Conservation (phyloP, 1,284 basidiomycete species). For the Schizophyllum commune region DNA sequence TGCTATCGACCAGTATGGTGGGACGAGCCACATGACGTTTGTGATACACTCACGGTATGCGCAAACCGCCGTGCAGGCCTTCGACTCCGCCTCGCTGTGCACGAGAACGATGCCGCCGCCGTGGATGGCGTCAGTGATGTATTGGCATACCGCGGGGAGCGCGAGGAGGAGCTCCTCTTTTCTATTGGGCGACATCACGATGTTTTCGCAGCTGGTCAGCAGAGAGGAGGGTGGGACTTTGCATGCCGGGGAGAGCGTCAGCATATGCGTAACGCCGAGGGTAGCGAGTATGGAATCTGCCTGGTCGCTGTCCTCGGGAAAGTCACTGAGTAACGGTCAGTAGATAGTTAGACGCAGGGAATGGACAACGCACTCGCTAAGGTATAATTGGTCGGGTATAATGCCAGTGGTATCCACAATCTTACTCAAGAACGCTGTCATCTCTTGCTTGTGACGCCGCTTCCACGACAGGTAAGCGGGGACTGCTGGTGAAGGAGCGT, state of each 20-base stretch:
- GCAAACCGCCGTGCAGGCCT: conserved; percentile 51
- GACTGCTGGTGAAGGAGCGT: conserved; percentile 33
- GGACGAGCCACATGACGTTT: background rate
- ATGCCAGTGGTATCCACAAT: conserved; percentile 42
- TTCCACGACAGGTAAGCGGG: conserved; percentile 47
- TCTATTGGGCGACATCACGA: conserved; percentile 29
- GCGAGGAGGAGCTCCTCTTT: conserved; percentile 33
- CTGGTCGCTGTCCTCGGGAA: conserved; percentile 33
- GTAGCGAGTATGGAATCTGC: conserved; percentile 43
- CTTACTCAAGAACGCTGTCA: conserved; percentile 40
- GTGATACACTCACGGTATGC: conserved; percentile 46
- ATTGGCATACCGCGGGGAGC: conserved; percentile 35
- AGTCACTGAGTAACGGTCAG: conserved; percentile 30
- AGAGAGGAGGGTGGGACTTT: conserved; percentile 24
- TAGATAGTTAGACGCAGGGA: background rate
- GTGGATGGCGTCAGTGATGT: conserved; percentile 32
- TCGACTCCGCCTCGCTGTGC: conserved; percentile 48
- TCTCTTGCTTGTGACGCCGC: conserved; percentile 41
- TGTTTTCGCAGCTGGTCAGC: conserved; percentile 26
- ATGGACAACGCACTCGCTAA: conserved; percentile 35
- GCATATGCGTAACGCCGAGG: conserved; percentile 40
- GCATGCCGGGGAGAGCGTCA: conserved; percentile 43
- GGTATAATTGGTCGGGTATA: conserved; percentile 36
- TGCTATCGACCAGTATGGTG: background rate
- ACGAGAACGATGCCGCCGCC: conserved; percentile 48